phyloP scores from a whole-genome alignment of 495 filamentous ascomycete genomes.

The Xylaria flabelliformis region DNA sequence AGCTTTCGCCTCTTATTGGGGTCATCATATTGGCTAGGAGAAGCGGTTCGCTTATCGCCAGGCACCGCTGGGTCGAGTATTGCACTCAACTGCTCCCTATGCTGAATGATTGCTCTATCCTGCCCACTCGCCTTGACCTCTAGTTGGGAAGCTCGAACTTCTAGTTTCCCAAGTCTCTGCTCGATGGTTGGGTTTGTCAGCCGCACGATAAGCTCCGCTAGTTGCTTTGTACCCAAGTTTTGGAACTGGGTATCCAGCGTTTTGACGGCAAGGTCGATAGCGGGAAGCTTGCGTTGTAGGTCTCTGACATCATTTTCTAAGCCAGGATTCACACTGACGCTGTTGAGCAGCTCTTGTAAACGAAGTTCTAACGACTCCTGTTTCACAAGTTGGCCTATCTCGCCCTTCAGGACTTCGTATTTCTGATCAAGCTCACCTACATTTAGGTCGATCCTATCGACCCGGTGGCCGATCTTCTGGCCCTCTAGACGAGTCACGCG shows the following conservation, averaged over 20 bases:
- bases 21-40: constrained; percentile 19
- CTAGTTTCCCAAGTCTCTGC: constrained; percentile 18
- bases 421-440: constrained; percentile 20
- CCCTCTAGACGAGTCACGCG: constrained; percentile 29
- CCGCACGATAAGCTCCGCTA: constrained; percentile 34
- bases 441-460: constrained; percentile 21
- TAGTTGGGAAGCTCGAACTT: constrained; percentile 22
- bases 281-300: constrained; percentile 21
- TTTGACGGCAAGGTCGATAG: constrained; percentile 27
- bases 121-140: constrained; percentile 6
- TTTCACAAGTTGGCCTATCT: constrained; percentile 11
- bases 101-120: not conserved
- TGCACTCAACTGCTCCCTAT: not conserved
- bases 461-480: constrained; percentile 12
- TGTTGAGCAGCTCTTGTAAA: constrained; percentile 13
- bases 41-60: constrained; percentile 20
- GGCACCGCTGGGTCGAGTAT: not conserved
- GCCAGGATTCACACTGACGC: not conserved
- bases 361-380: constrained; percentile 21
- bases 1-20: constrained; percentile 21
- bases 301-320: constrained; percentile 23
- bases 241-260: constrained; percentile 32
- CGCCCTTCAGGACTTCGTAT: constrained; percentile 4
- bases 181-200: constrained; percentile 29
- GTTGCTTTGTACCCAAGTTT: constrained; percentile 35